Base-by-base conservation (phyloP, 2,329 filamentous ascomycete species). In the Claviceps fusiformis region DNA sequence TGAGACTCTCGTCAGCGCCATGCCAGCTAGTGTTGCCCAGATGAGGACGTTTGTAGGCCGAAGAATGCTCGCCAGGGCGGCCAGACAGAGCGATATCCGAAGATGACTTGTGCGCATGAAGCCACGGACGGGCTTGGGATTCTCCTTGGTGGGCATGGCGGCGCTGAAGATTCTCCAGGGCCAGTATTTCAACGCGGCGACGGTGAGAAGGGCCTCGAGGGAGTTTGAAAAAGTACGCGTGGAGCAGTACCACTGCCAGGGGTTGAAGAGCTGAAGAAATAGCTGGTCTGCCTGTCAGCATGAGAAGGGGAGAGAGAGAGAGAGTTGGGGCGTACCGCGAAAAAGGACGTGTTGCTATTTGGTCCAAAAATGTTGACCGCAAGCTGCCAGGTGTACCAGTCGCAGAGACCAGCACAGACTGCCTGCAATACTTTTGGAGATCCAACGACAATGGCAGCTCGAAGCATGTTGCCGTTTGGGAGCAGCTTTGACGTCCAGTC, bases 171-270 rank as follows among this genome's bases (percentile, higher is more conserved):
- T 77, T 56, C 81, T 75, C 91, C 93, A 97, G 13, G 93, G 92
- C 87, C 89, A 97, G 62, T 84, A 81, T 66, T 82, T 83, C 49
- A 97, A 74, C 1, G 90, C 92, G 63, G 82, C 76, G 57, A 87
- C 76, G 5, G 92, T 96, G 61, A 98, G 72, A 0, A 87, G 87
- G n/a, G 86, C 89, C 74, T 98, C 93, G 5, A 97, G 74, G 53
- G 85, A 93, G 71, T 98, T 98, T 54, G 92, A 96, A 65, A 98
- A 86, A 0, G 93, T 95, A 50, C 93, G 81, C 0, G 90, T 92
- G 1, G 90, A 93, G 71, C 86, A 93, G 70, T 93, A 97, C 88
- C 89, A 97, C 68, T 96, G 89, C 90, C 93, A 98, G 7, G 93
- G 68, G 54, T 62, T 71, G 55, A 67, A 63, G 31, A 70, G 62